These are phyloP conservation scores for Niveomyces coronatus DNA, from an alignment of 2,329 filamentous ascomycete genomes.

Conservation along the genomic window DNA sequence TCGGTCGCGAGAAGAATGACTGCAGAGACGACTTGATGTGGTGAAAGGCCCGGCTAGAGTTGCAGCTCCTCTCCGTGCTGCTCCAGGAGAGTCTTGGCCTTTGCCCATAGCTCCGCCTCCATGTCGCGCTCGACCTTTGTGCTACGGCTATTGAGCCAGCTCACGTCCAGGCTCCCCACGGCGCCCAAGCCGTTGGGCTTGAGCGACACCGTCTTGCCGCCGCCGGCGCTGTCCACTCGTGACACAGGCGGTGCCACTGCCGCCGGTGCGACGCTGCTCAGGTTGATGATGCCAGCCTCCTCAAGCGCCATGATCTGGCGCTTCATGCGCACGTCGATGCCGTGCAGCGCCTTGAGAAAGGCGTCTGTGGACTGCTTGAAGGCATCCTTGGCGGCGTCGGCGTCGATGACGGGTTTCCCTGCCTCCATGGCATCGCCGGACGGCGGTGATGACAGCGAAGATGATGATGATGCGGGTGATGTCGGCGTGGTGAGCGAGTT, in stretches of 20 bases:
- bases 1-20: no score
- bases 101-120: constrained; percentile 67
- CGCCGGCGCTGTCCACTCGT: no score
- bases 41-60: background rate
- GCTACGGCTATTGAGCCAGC: constrained; percentile 80
- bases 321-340: constrained; percentile 62
- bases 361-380: constrained; percentile 51
- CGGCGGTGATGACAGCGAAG: no score
- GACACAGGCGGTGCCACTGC: no score
- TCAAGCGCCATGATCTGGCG: constrained; percentile 62
- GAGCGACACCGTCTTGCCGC: constrained; percentile 34
- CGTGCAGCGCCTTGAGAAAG: constrained; percentile 65
- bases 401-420: constrained; percentile 23
- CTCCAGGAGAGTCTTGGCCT: constrained; percentile 27
- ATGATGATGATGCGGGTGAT: constrained; percentile 11
- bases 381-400: constrained; percentile 40
- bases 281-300: constrained; percentile 64
- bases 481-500: constrained; percentile 31
- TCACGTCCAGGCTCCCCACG: constrained; percentile 63
- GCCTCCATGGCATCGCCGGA: no score
- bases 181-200: constrained; percentile 45
- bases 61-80: constrained; percentile 16
- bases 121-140: constrained; percentile 74
- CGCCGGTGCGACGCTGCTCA: constrained; percentile 25
- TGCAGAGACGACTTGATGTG: no score